phyloP scores from a whole-genome alignment of 139 green algal genomes.

The Chlorokybus atmophyticus region DNA sequence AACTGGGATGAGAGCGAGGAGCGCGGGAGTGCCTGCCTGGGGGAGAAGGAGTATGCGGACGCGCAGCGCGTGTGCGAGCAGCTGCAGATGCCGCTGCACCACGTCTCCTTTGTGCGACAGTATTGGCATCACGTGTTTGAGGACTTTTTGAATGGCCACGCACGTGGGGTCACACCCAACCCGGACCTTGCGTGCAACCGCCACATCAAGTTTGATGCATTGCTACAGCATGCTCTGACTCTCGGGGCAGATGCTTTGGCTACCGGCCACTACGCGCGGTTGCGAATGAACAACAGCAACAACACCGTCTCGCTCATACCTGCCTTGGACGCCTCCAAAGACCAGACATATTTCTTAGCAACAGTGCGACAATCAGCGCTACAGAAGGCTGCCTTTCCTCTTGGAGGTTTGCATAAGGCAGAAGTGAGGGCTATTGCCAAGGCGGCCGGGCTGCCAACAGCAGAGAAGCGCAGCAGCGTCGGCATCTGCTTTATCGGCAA shows the following conservation, averaged over 20 bases:
- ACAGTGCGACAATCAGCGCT: not conserved
- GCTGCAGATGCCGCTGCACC: slow-evolving; percentile 45
- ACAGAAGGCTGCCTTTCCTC: slow-evolving; percentile 12
- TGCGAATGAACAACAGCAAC: slow-evolving; percentile 8
- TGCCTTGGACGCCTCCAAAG: slow-evolving; percentile 44
- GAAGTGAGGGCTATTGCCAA: slow-evolving; percentile 42
- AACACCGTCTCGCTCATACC: slow-evolving; percentile 33
- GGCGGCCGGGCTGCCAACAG: slow-evolving; percentile 24
- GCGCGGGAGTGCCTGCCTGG: slow-evolving; percentile 31
- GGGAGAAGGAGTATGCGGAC: slow-evolving; percentile 6
- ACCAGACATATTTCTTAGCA: slow-evolving; percentile 67
- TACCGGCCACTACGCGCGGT: slow-evolving; percentile 60
- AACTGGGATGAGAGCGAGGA: slow-evolving; percentile 74
- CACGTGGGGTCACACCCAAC: slow-evolving; percentile 57
- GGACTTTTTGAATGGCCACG: slow-evolving; percentile 40
- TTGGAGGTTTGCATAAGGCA: slow-evolving; percentile 41
- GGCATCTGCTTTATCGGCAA: slow-evolving; percentile 77
- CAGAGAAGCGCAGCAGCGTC: slow-evolving; percentile 31
- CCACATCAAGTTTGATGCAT: slow-evolving; percentile 54
- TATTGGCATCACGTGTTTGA: slow-evolving; percentile 71
- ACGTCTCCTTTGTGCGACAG: slow-evolving; percentile 47
- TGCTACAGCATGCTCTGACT: slow-evolving; percentile 32
- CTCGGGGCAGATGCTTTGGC: slow-evolving; percentile 46
- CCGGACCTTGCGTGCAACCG: slow-evolving; percentile 74
- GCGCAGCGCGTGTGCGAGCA: slow-evolving; percentile 28